These are phyloP conservation scores for Penicillium canariense DNA, from an alignment of 495 filamentous ascomycete species.

Conservation along the genomic window DNA sequence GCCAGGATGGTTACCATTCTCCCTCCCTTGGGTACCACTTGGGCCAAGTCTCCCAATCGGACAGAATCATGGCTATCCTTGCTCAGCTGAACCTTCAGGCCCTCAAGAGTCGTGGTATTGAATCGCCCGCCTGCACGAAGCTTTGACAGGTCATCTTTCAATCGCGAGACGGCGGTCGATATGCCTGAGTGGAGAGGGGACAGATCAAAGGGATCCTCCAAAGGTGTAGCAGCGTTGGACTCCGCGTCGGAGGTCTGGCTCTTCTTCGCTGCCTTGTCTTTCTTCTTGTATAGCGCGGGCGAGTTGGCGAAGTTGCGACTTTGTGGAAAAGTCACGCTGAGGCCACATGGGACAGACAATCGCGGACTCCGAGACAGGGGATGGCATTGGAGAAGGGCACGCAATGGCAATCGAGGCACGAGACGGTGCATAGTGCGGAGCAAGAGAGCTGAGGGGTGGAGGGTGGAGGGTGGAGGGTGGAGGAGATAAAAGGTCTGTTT, in stretches of 20 bases:
- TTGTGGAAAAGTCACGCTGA: neutral
- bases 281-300: constrained; percentile 36
- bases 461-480: neutral
- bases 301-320: constrained; percentile 27
- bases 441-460: neutral
- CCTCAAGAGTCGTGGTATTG: constrained; percentile 65
- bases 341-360: neutral
- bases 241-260: constrained; percentile 11
- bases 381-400: neutral
- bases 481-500: neutral
- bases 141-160: constrained; percentile 63
- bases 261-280: constrained; percentile 33
- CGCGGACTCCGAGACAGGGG: neutral
- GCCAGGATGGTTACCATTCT: constrained; percentile 65
- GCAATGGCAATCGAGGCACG: constrained; percentile 10
- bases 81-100: constrained; percentile 58
- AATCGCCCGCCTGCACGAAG: constrained; percentile 65
- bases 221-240: constrained; percentile 16
- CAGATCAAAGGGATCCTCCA: constrained; percentile 66
- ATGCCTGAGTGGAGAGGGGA: constrained; percentile 61
- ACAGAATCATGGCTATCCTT: constrained; percentile 49
- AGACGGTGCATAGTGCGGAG: constrained; percentile 18
- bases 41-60: constrained; percentile 67
- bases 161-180: constrained; percentile 50
- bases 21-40: constrained; percentile 70